Percentiles rank a stretch among this genome's conserved stretches.
These are phyloP conservation scores for Fusarium multiceps DNA, from an alignment of 2,329 filamentous ascomycete species.

Conservation along the genomic window DNA sequence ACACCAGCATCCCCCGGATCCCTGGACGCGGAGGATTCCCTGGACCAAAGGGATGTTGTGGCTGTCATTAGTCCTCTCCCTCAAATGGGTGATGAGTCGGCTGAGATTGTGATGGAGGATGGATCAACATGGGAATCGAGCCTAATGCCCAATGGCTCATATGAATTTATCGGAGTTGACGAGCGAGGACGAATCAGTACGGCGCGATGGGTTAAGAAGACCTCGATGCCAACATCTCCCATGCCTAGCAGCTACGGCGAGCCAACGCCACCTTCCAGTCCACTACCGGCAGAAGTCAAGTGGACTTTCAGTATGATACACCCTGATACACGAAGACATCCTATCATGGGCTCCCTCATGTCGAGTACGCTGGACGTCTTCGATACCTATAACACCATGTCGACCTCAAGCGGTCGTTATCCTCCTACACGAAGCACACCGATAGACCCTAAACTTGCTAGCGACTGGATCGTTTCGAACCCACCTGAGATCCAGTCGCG, in stretches of 20 bases:
- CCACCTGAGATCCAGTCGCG: conserved; percentile 45
- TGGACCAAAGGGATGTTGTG: conserved; percentile 66
- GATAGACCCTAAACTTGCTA: conserved; percentile 38
- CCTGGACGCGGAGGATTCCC: conserved; percentile 59
- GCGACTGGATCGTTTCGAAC: conserved; percentile 38
- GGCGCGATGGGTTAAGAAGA: conserved; percentile 75
- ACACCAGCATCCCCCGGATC: conserved; percentile 38
- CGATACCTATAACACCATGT: conserved; percentile 72
- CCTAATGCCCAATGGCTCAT: conserved; percentile 66
- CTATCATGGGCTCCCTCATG: conserved; percentile 77
- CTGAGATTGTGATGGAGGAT: conserved; percentile 75
- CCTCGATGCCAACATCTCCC: conserved; percentile 39
- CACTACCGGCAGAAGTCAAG: conserved; percentile 58
- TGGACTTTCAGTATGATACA: conserved; percentile 84
- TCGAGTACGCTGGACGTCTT: conserved; percentile 73
- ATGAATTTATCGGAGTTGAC: conserved; percentile 73
- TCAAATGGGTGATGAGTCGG: conserved; percentile 60
- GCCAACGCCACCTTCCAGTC: conserved; percentile 41
- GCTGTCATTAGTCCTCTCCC: conserved; percentile 74
- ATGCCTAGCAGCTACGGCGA: conserved; percentile 32
- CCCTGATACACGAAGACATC: conserved; percentile 74
- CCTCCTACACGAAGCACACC: conserved; percentile 57
- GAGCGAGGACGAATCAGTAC: conserved; percentile 68
- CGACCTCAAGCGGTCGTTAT: conserved; percentile 60
- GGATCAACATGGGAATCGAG: conserved; percentile 69